Percentiles rank a stretch among this genome's conserved stretches.
Evolutionary conservation across 805 yeast species (phyloP).

Genomic region (Zygosaccharomyces lentus): DNA sequence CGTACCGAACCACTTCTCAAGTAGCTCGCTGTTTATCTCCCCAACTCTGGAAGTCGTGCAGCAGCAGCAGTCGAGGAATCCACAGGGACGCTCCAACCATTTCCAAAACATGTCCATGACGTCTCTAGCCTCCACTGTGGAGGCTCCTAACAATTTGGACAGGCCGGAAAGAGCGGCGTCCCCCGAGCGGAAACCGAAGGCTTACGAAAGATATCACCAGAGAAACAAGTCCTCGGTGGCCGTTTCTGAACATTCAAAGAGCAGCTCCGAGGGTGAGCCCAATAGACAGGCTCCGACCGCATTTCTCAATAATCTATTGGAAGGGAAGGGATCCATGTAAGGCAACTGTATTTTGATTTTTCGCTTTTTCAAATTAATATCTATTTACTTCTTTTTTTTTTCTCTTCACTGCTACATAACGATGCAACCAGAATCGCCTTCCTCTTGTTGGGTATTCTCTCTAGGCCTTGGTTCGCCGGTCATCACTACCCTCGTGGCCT

Average conservation of each 20-base stretch:
- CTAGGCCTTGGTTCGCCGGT: slow-evolving; percentile 83
- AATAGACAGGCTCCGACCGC: slow-evolving; percentile 26
- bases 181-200: slow-evolving; percentile 27
- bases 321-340: slow-evolving; percentile 7
- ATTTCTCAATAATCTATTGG: slow-evolving; percentile 28
- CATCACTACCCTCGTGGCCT: slow-evolving; percentile 95
- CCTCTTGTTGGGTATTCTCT: slow-evolving; percentile 39
- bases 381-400: neutral
- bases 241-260: slow-evolving; percentile 11
- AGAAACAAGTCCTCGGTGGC: slow-evolving; percentile 38
- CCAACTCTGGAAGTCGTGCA: slow-evolving; percentile 74
- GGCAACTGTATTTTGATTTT: neutral
- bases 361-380: neutral
- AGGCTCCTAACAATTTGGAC: slow-evolving; percentile 10
- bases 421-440: slow-evolving; percentile 35
- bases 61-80: slow-evolving; percentile 31
- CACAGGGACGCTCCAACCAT: slow-evolving; percentile 19
- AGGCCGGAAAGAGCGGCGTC: slow-evolving; percentile 32
- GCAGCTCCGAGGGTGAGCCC: slow-evolving; percentile 3
- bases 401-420: slow-evolving; percentile 36
- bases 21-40: slow-evolving; percentile 58
- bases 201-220: slow-evolving; percentile 38
- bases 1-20: slow-evolving; percentile 20
- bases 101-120: slow-evolving; percentile 14
- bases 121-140: slow-evolving; percentile 15